Percentiles rank a stretch among this genome's conserved stretches.
Conservation (phyloP, 306 rosid genomes). For the Cucumis cinereus region DNA sequence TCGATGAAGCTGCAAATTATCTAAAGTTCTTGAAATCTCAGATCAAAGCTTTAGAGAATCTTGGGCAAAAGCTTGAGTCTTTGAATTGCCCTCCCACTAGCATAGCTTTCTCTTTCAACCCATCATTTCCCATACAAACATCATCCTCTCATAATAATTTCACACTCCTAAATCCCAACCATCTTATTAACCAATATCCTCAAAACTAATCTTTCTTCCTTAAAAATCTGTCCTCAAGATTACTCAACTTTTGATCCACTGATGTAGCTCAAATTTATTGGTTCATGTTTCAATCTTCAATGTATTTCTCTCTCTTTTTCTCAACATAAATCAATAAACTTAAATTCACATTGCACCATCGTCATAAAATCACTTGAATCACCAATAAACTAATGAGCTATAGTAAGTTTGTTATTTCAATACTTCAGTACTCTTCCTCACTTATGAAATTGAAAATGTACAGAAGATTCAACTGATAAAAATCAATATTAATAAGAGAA, state of each 20-base stretch:
- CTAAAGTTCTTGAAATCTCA: conserved; percentile 81
- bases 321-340: not conserved
- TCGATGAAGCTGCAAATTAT: conserved; percentile 91
- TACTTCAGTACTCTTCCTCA: not conserved
- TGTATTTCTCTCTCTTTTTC: not conserved
- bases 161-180: conserved; percentile 30
- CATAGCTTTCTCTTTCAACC: conserved; percentile 78
- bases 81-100: conserved; percentile 44
- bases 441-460: too few relatives aligned
- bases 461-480: too few relatives aligned
- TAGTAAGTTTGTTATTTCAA: too few relatives aligned
- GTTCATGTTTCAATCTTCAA: not conserved
- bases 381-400: too few relatives aligned
- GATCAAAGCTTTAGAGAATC: conserved; percentile 55
- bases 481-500: too few relatives aligned
- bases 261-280: not conserved
- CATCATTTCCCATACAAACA: conserved; percentile 71
- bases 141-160: conserved; percentile 7
- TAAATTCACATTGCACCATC: not conserved
- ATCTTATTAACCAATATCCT: not conserved
- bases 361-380: not conserved
- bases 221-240: not conserved
- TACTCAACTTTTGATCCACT: not conserved
- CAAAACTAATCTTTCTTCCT: not conserved
- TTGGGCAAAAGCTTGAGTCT: conserved; percentile 58